Evolutionary conservation across 164 flowering plant genomes (phyloP).

Genomic region (Akebia trifoliata): DNA sequence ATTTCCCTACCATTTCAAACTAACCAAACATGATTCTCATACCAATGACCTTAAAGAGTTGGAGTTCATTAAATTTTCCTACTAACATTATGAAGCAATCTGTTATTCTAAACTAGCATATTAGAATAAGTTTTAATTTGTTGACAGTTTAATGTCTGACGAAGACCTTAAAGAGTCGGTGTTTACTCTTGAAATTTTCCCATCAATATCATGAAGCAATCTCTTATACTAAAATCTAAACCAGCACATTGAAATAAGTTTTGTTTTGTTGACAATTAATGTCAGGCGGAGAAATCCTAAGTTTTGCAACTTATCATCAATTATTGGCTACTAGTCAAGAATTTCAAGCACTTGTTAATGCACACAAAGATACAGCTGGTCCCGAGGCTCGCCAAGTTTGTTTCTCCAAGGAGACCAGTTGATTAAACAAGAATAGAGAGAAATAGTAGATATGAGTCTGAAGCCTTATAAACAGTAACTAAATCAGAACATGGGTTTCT

Average conservation of each 20-base stretch:
- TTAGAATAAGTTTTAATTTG: too few species aligned
- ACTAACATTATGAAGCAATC: too few species aligned
- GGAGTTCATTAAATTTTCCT: too few species aligned
- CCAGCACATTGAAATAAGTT: too few species aligned
- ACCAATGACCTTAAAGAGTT: too few species aligned
- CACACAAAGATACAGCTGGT: slow-evolving; percentile 48
- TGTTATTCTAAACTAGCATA: too few species aligned
- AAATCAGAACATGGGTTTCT: slow-evolving; percentile 49
- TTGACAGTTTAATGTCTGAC: too few species aligned
- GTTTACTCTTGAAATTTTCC: neutral
- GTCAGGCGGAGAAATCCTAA: slow-evolving; percentile 50
- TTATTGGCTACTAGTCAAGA: slow-evolving; percentile 39
- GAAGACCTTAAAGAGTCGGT: too few species aligned
- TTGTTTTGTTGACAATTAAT: slow-evolving; percentile 43
- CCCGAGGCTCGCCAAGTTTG: slow-evolving; percentile 25
- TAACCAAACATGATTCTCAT: too few species aligned
- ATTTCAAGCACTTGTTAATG: slow-evolving; percentile 59
- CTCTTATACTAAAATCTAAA: neutral
- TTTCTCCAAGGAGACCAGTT: slow-evolving; percentile 41
- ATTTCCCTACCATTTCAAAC: too few species aligned
- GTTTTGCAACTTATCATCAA: too few species aligned
- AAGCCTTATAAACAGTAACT: slow-evolving; percentile 61
- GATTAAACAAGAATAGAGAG: slow-evolving; percentile 56
- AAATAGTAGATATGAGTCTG: slow-evolving; percentile 49
- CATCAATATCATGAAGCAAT: neutral